These are phyloP conservation scores for Fomitopsis palustris DNA, from an alignment of 1,284 basidiomycete genomes.

Conservation along the genomic window DNA sequence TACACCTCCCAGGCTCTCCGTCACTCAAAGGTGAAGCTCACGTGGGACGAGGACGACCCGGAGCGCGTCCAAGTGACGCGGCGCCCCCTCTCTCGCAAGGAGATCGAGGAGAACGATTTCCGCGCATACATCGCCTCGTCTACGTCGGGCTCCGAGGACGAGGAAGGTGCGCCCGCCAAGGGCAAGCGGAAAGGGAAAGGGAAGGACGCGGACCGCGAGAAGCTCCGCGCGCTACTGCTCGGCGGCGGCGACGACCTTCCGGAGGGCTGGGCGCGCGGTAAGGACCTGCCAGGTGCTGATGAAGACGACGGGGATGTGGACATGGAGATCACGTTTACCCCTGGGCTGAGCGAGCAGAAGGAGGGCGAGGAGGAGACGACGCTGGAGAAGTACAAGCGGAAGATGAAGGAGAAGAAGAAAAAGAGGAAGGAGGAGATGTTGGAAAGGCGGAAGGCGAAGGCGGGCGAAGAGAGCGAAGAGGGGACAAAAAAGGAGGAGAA, in stretches of 20 bases:
- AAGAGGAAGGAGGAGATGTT: conserved; percentile 69
- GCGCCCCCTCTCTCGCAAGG: conserved; percentile 72
- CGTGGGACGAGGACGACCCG: conserved; percentile 98
- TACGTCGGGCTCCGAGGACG: conserved; percentile 45
- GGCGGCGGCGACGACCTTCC: conserved; percentile 62
- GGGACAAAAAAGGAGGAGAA: conserved; percentile 23
- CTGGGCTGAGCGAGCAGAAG: conserved; percentile 64
- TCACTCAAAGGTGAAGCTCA: conserved; percentile 96
- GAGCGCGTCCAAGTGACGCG: conserved; percentile 83
- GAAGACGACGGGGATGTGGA: conserved; percentile 56
- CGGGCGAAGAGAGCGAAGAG: conserved; percentile 16
- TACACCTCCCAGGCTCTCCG: conserved; percentile 75
- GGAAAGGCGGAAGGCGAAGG: conserved; percentile 29
- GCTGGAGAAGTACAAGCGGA: conserved; percentile 80
- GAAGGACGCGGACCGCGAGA: conserved; percentile 53
- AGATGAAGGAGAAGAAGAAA: conserved; percentile 84
- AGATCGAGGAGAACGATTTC: conserved; percentile 90
- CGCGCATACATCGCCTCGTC: conserved; percentile 80
- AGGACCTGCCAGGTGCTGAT: conserved; percentile 20
- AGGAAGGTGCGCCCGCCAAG: conserved; percentile 15
- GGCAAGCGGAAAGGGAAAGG: conserved; percentile 28
- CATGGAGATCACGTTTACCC: conserved; percentile 93
- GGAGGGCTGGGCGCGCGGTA: conserved; percentile 73
- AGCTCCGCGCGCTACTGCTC: conserved; percentile 71
- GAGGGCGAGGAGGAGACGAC: conserved; percentile 74